These are phyloP conservation scores for Spergularia marina DNA, from an alignment of 148 eudicot species.

Conservation along the genomic window DNA sequence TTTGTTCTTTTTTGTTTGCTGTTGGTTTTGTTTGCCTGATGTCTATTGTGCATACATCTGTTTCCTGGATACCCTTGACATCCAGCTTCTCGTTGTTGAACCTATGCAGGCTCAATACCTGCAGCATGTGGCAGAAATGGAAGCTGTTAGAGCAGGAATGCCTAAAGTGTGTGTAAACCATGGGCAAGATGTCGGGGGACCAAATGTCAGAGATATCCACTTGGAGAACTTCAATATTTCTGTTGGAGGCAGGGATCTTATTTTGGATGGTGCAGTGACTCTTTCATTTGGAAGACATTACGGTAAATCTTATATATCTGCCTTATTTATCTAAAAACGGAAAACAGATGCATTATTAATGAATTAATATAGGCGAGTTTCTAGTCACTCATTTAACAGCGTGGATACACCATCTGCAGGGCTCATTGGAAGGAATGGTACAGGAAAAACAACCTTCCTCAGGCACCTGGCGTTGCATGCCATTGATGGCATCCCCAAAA, in stretches of 20 bases:
- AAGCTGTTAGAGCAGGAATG: conserved; percentile 96
- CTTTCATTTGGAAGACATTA: conserved; percentile 93
- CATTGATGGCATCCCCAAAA: conserved; percentile 93
- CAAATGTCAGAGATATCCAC: conserved; percentile 78
- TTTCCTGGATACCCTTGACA: background rate
- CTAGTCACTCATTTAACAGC: background rate
- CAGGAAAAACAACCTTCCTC: conserved; percentile 98
- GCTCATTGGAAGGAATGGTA: conserved; percentile 98
- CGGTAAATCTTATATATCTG: conserved; percentile 37
- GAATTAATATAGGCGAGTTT: background rate
- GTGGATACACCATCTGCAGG: conserved; percentile 46
- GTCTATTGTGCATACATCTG: conserved; percentile 6
- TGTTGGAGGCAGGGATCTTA: conserved; percentile 97
- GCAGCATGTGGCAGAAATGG: conserved; percentile 90
- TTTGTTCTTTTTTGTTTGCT: background rate
- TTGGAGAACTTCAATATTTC: conserved; percentile 90
- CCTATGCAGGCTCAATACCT: conserved; percentile 69
- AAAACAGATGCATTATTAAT: background rate
- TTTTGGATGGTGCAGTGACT: conserved; percentile 76
- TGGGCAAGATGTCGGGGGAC: conserved; percentile 55
- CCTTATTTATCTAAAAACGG: background rate
- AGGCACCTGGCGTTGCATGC: conserved; percentile 94
- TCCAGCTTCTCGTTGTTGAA: conserved; percentile 4
- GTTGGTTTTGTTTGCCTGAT: background rate
- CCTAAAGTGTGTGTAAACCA: conserved; percentile 76